Evolutionary conservation across 2,329 filamentous ascomycete genomes (phyloP).

Genomic region (Plectosphaerella cucumerina): DNA sequence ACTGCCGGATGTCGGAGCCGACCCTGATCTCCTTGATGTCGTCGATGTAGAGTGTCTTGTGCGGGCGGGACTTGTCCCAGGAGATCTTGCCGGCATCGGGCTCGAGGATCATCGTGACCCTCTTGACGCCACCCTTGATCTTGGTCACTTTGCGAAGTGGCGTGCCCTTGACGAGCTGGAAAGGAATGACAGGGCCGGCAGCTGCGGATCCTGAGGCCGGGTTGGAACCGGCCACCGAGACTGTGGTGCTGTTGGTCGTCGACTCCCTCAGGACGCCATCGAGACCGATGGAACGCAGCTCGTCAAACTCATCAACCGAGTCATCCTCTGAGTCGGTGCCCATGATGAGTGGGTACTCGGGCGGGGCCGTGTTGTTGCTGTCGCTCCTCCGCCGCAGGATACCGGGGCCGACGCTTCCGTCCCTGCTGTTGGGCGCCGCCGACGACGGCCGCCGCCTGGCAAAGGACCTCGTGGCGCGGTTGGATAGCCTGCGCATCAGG

Average conservation of each 20-base stretch:
- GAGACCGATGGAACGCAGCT: conserved; percentile 35
- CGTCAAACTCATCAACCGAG: conserved; percentile 45
- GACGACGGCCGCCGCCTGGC: conserved; percentile 72
- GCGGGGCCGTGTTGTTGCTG: conserved; percentile 70
- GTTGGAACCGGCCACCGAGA: conserved; percentile 39
- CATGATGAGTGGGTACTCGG: conserved; percentile 36
- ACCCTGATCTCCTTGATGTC: conserved; percentile 89
- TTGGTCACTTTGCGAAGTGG: conserved; percentile 79
- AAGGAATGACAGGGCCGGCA: conserved; percentile 70
- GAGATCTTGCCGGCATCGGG: conserved; percentile 79
- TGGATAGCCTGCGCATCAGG: conserved; percentile 81
- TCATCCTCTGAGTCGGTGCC: conserved; percentile 56
- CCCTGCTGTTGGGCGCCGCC: conserved; percentile 70
- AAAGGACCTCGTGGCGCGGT: conserved; percentile 65
- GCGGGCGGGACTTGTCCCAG: conserved; percentile 76
- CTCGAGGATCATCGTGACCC: conserved; percentile 69
- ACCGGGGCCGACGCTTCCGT: conserved; percentile 84
- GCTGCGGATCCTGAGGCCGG: conserved; percentile 30
- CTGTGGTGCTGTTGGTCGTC: conserved; percentile 42
- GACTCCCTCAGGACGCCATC: conserved; percentile 42
- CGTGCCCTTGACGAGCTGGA: conserved; percentile 73
- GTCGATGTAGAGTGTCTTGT: conserved; percentile 89
- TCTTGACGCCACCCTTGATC: conserved; percentile 65
- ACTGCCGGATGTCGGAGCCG: conserved; percentile 80
- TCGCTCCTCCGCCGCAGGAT: conserved; percentile 85